A percentile compares a stretch with the other conserved stretches of the same genome.
Conservation (phyloP, 768 basidiomycete genomes). For the Chiua virens region DNA sequence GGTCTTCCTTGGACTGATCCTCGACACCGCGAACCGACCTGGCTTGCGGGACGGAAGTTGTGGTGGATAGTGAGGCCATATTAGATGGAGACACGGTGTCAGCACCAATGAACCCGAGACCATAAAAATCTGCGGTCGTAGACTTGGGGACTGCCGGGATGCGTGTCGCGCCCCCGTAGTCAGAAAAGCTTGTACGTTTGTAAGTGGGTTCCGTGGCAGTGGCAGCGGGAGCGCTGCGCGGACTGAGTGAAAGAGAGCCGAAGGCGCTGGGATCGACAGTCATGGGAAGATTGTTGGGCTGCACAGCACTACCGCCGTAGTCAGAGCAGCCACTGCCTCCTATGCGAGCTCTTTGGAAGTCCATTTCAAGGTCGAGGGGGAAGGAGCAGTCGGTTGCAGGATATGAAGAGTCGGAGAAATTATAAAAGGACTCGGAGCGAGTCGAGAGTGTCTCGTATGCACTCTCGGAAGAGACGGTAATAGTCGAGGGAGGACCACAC, state of each 20-base stretch:
- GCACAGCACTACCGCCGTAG: slow-evolving; percentile 44
- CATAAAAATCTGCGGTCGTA: slow-evolving; percentile 49
- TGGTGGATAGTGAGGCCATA: slow-evolving; percentile 48
- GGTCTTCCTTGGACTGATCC: slow-evolving; percentile 54
- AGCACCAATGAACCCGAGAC: slow-evolving; percentile 30
- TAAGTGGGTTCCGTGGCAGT: slow-evolving; percentile 26
- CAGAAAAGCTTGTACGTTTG: slow-evolving; percentile 60
- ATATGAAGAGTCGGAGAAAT: slow-evolving; percentile 55
- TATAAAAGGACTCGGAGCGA: slow-evolving; percentile 70
- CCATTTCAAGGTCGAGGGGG: slow-evolving; percentile 71
- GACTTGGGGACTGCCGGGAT: slow-evolving; percentile 48
- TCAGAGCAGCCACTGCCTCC: slow-evolving; percentile 48
- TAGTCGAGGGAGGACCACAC: slow-evolving; percentile 72
- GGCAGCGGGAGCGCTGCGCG: slow-evolving; percentile 47
- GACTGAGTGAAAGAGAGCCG: slow-evolving; percentile 56
- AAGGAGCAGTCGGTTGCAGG: slow-evolving; percentile 53
- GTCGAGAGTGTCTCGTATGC: slow-evolving; percentile 68
- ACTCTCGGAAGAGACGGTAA: slow-evolving; percentile 79
- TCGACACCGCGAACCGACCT: slow-evolving; percentile 39
- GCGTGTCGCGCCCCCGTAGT: slow-evolving; percentile 59
- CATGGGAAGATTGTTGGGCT: slow-evolving; percentile 35
- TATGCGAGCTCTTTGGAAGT: slow-evolving; percentile 63
- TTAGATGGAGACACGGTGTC: slow-evolving; percentile 57
- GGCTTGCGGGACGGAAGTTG: slow-evolving; percentile 40
- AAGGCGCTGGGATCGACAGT: slow-evolving; percentile 59